Base-by-base conservation (phyloP, 805 yeast genomes). In the Peterozyma xylosa region DNA sequence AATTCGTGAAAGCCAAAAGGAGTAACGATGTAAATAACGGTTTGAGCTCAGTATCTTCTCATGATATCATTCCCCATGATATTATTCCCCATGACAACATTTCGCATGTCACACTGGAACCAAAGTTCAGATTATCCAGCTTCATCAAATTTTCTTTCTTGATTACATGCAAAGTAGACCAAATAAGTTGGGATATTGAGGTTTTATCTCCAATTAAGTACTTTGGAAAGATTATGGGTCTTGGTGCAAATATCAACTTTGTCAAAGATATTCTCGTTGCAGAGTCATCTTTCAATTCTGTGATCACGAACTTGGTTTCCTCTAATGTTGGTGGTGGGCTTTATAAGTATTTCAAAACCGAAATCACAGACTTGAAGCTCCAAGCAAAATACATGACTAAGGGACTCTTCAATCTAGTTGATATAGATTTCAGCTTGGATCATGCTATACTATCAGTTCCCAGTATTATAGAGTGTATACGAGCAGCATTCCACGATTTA, bases 161-260 rank as follows among this genome's bases (percentile, higher is more conserved):
- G 10, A 14, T 40, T 5, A 10, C 21, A 3, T 11, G 18, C 27
- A 33, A 11, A 3, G 15, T 44, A 5, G 46, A 37, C 3, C 36
- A 33, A 33, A 15, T 46, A 4, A 35, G 42, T 13, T 47, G 49
- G 49, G 42, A 43, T 21, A 3, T 44, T 11, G 46, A 44, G 16
- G 14, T 44, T 3, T 13, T 47, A 7, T 38, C 49, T 30, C 49
- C 49, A 11, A 4, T 47, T 2, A 39, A 38, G 10, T 41, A 38
- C 16, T n/a, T n/a, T 17, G 49, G 49, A 10, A 17, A 21, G 15
- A 34, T 46, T 11, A 15, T 29, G 17, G 45, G 42, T 14, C 13
- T 42, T 13, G 14, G 18, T 5, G 17, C 38, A 11, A 39, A 38
- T 10, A 11, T 32, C 30, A 46, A 46, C 29, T 9, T 42, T 5